Conservation (phyloP, 805 yeast genomes). For the Myxozyma neotropica region DNA sequence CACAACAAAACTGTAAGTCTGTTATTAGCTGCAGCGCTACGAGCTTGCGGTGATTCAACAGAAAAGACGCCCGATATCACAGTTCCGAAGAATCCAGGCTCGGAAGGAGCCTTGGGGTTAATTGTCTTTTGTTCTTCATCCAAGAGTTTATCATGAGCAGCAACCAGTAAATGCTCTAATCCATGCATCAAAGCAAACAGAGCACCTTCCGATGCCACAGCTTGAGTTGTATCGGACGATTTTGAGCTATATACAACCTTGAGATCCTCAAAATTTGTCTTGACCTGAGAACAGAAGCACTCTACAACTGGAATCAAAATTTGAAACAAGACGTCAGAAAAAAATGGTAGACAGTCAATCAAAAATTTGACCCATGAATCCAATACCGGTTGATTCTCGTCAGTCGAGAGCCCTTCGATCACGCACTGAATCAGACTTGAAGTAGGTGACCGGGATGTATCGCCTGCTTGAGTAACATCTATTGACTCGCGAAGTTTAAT, state of each 20-base stretch:
- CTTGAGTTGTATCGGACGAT: slow-evolving; percentile 3
- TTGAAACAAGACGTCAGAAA: slow-evolving; percentile 56
- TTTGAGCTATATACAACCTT: slow-evolving; percentile 28
- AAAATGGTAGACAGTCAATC: slow-evolving; percentile 54
- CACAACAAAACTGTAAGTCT: slow-evolving; percentile 61
- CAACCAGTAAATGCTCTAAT: slow-evolving; percentile 63
- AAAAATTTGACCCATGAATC: slow-evolving; percentile 56
- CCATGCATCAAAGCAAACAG: slow-evolving; percentile 54
- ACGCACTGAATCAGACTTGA: slow-evolving; percentile 46
- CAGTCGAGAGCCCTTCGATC: slow-evolving; percentile 52
- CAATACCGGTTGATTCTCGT: slow-evolving; percentile 49
- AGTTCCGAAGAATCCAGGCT: slow-evolving; percentile 55
- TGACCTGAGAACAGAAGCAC: slow-evolving; percentile 50
- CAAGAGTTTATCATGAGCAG: slow-evolving; percentile 53
- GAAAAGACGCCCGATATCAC: slow-evolving; percentile 76
- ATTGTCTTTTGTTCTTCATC: slow-evolving; percentile 31
- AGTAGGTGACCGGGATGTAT: slow-evolving; percentile 19
- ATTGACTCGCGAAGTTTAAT: slow-evolving; percentile 31
- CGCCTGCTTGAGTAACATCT: slow-evolving; percentile 17
- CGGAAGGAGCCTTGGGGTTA: slow-evolving; percentile 38
- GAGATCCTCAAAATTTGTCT: slow-evolving; percentile 42
- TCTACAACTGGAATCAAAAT: slow-evolving; percentile 59
- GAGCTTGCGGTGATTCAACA: slow-evolving; percentile 55
- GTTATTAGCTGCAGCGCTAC: slow-evolving; percentile 56
- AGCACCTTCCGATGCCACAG: slow-evolving; percentile 41